These are phyloP conservation scores for Tubosaeta sp. DNA, from an alignment of 768 basidiomycete genomes.

Conservation along the genomic window DNA sequence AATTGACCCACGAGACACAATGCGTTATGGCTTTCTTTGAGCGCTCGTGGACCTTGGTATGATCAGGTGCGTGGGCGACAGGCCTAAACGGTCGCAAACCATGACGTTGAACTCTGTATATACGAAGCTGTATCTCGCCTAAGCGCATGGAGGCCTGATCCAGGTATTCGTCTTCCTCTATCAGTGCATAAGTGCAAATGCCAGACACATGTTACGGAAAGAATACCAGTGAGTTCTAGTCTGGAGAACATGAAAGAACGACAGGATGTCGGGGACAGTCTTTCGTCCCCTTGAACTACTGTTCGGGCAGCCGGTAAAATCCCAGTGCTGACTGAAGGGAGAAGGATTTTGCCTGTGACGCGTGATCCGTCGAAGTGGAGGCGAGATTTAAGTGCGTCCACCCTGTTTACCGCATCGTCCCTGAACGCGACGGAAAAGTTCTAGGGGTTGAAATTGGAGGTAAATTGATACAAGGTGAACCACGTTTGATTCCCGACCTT, in stretches of 20 bases:
- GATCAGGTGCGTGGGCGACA: neutral
- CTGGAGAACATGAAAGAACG: conserved; percentile 26
- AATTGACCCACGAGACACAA: conserved; percentile 22
- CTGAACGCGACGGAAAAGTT: conserved; percentile 24
- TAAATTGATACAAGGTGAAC: neutral
- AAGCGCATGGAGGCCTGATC: conserved; percentile 11
- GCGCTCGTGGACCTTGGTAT: conserved; percentile 28
- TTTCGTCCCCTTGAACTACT: neutral
- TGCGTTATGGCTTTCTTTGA: conserved; percentile 30
- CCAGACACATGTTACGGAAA: neutral
- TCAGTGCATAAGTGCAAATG: conserved; percentile 4
- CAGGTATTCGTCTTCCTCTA: conserved; percentile 28
- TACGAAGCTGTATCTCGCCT: conserved; percentile 18
- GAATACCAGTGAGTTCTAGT: conserved; percentile 27
- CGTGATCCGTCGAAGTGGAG: conserved; percentile 19
- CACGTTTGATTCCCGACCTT: conserved; percentile 18
- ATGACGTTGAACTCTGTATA: conserved; percentile 3
- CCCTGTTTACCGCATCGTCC: conserved; percentile 9
- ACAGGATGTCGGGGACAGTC: conserved; percentile 12
- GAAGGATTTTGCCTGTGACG: conserved; percentile 5
- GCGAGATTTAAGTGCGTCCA: conserved; percentile 1
- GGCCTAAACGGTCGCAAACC: too few relatives aligned
- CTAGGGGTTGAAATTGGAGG: conserved; percentile 11
- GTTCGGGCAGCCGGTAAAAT: neutral
- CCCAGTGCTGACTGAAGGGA: neutral